These are phyloP conservation scores for Hemerocallis citrina DNA, from an alignment of 106 monocot genomes.

Conservation along the genomic window DNA sequence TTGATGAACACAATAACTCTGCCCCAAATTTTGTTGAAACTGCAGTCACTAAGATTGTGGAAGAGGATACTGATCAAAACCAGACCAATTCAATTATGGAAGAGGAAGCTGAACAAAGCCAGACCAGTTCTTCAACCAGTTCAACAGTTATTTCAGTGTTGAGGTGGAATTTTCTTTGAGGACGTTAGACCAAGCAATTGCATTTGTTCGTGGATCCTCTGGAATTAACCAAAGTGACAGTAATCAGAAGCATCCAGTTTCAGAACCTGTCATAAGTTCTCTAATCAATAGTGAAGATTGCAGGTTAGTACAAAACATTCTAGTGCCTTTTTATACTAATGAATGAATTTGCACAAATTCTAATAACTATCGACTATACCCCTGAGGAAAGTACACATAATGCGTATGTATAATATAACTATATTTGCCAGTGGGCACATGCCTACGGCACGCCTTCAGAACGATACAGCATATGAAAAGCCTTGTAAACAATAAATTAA, in stretches of 20 bases:
- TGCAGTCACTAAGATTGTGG: slow-evolving; percentile 16
- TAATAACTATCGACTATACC: too few relatives aligned
- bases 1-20: slow-evolving; percentile 1
- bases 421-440: too few relatives aligned
- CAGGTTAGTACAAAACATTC: slow-evolving; percentile 20
- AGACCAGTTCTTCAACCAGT: neutral
- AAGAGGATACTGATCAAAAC: slow-evolving; percentile 18
- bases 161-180: slow-evolving; percentile 42
- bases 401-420: too few relatives aligned
- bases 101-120: too few relatives aligned
- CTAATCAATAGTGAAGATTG: neutral
- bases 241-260: slow-evolving; percentile 4
- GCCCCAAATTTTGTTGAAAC: neutral
- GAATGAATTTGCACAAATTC: too few relatives aligned
- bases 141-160: slow-evolving; percentile 29
- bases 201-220: slow-evolving; percentile 10
- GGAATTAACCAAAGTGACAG: neutral
- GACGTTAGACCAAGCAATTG: slow-evolving; percentile 36
- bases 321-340: neutral
- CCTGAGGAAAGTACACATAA: too few relatives aligned
- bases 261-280: slow-evolving; percentile 4
- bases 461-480: too few relatives aligned
- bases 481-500: too few relatives aligned
- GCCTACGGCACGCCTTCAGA: too few relatives aligned
- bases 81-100: too few relatives aligned